Evolutionary conservation across 129 eudicot genomes (phyloP), one percentile per base, ranked within the genome.

Genomic region (Artemisia argyi): DNA sequence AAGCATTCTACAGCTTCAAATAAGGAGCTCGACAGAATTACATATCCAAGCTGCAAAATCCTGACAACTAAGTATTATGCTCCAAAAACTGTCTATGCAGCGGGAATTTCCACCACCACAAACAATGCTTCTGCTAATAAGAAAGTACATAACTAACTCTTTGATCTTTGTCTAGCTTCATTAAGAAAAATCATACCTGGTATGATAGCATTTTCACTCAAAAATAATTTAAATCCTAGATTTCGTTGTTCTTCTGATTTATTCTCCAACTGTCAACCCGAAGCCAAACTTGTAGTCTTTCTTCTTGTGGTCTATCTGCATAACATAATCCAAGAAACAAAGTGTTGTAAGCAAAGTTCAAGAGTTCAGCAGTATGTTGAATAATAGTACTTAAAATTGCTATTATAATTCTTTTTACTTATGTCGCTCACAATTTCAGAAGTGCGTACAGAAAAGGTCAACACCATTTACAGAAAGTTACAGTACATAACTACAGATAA

Each of bases 281-380:
- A 94, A 94, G 20, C 98, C 97, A 58, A 94, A 94, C 85, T 94
- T 90, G 89, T 94, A 94, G 73, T 90, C 98, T 74, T 94, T 90
- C 93, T 90, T 94, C 77, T 26, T 47, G 80, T 90, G 97, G 82
- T 94, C 98, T 15, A 94, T 63, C 97, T 94, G 96, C 88, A 83
- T 68, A 9, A 52, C 74, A 74, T 10, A 71, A 52, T 14, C 18
- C 28, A 63, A 20, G 46, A 8, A 49, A 60, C n/a, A 50, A 59
- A 58, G 18, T 5, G 63, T 76, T 32, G 69, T 14, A 56, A 35
- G 19, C 15, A 9, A 20, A 18, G 44, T 13, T 8, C 2, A 9
- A 11, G 50, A 61, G 48, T 20, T 20, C 22, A 20, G 48, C 14
- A 24, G 47, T 11, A 61, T 17, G 1, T 30, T 30, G 9, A 28